Evolutionary conservation across 441 rosid species (phyloP).

Genomic region (Rhodomyrtus psidioides): DNA sequence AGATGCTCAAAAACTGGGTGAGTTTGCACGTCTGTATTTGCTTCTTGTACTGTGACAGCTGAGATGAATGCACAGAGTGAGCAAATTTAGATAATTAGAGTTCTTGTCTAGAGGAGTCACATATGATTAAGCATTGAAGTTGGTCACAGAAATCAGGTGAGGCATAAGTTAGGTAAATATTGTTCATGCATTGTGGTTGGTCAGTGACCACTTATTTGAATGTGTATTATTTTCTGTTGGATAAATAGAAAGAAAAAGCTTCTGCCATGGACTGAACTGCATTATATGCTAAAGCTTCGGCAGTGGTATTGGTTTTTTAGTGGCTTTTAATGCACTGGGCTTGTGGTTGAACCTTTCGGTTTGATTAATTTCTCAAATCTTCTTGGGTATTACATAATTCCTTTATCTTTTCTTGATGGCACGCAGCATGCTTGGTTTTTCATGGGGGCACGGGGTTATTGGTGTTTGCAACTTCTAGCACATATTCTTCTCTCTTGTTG

Average conservation of each 20-base stretch:
- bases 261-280: background rate
- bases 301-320: background rate
- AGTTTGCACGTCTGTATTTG: constrained; percentile 5
- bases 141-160: background rate
- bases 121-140: background rate
- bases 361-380: background rate
- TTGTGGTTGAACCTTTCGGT: background rate
- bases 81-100: background rate
- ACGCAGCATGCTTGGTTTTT: background rate
- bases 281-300: background rate
- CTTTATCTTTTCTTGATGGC: background rate
- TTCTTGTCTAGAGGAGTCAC: background rate
- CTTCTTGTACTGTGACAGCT: background rate
- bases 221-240: background rate
- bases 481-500: background rate
- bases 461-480: background rate
- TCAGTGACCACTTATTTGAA: background rate
- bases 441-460: background rate
- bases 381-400: background rate
- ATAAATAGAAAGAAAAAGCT: background rate
- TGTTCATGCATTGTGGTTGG: background rate
- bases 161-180: background rate
- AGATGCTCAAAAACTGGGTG: constrained; percentile 98
- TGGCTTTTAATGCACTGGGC: background rate
- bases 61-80: background rate